Evolutionary conservation across 495 filamentous ascomycete genomes (phyloP).

Genomic region (Xylaria palmicola): DNA sequence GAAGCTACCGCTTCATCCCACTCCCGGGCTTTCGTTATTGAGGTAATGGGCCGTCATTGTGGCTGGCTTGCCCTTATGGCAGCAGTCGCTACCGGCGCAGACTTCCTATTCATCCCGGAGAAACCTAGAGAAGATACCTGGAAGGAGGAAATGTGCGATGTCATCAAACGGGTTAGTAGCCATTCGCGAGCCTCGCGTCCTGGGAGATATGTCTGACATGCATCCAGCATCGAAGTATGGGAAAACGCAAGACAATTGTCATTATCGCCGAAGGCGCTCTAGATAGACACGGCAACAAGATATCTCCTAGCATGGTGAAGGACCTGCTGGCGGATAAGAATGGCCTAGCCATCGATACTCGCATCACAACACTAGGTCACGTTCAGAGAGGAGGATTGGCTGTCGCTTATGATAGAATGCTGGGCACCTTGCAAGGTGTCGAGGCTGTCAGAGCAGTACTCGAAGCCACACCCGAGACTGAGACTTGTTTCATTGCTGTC

Average conservation of each 20-base stretch:
- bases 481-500: conserved; percentile 92
- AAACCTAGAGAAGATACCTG: conserved; percentile 86
- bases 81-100: conserved; percentile 90
- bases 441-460: conserved; percentile 97
- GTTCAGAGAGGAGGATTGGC: conserved; percentile 92
- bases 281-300: conserved; percentile 81
- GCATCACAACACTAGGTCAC: conserved; percentile 93
- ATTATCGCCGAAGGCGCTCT: conserved; percentile 96
- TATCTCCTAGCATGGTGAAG: conserved; percentile 76
- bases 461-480: conserved; percentile 81
- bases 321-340: conserved; percentile 75
- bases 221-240: conserved; percentile 76
- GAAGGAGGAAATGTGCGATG: conserved; percentile 82
- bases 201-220: conserved; percentile 33
- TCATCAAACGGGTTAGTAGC: conserved; percentile 69
- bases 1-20: conserved; percentile 97
- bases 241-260: conserved; percentile 96
- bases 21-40: conserved; percentile 95
- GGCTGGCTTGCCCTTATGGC: conserved; percentile 98
- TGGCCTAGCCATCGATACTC: conserved; percentile 76
- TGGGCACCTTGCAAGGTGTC: conserved; percentile 90
- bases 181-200: not conserved
- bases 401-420: conserved; percentile 91
- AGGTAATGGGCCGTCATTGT: conserved; percentile 99
- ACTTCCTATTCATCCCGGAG: conserved; percentile 97